Evolutionary conservation across 495 filamentous ascomycete genomes (phyloP).

Genomic region (Neohortaea acidophila): DNA sequence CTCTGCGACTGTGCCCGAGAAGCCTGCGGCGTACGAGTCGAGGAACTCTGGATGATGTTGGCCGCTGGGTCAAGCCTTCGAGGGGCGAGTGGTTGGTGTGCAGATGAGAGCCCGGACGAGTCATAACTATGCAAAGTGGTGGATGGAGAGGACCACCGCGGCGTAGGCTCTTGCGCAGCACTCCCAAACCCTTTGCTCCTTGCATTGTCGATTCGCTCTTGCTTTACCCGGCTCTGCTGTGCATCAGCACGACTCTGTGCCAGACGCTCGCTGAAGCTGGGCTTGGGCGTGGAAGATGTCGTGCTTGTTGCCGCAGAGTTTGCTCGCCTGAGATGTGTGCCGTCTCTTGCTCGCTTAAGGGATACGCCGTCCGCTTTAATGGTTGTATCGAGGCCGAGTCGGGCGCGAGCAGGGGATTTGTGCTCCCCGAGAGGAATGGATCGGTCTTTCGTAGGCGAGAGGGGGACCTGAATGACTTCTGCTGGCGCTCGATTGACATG

Average conservation of each 20-base stretch:
- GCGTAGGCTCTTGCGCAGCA: neutral
- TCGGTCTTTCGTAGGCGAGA: slow-evolving; percentile 53
- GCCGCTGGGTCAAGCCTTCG: neutral
- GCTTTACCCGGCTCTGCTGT: slow-evolving; percentile 39
- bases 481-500: slow-evolving; percentile 3
- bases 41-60: too few relatives aligned
- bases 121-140: too few relatives aligned
- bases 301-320: neutral
- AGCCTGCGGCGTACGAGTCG: too few relatives aligned
- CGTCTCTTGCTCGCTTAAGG: slow-evolving; percentile 46
- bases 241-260: slow-evolving; percentile 45
- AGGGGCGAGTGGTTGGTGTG: neutral
- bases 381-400: slow-evolving; percentile 84
- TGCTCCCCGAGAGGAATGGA: slow-evolving; percentile 33
- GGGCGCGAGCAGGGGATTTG: slow-evolving; percentile 62
- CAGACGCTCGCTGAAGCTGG: slow-evolving; percentile 76
- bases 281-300: slow-evolving; percentile 19
- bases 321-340: slow-evolving; percentile 7
- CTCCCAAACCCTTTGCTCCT: slow-evolving; percentile 43
- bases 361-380: slow-evolving; percentile 70
- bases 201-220: slow-evolving; percentile 36
- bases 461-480: slow-evolving; percentile 51
- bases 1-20: too few relatives aligned
- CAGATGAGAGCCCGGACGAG: slow-evolving; percentile 3
- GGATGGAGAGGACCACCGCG: too few relatives aligned